Base-by-base conservation (phyloP, 306 rosid species). In the Coriaria nepalensis region DNA sequence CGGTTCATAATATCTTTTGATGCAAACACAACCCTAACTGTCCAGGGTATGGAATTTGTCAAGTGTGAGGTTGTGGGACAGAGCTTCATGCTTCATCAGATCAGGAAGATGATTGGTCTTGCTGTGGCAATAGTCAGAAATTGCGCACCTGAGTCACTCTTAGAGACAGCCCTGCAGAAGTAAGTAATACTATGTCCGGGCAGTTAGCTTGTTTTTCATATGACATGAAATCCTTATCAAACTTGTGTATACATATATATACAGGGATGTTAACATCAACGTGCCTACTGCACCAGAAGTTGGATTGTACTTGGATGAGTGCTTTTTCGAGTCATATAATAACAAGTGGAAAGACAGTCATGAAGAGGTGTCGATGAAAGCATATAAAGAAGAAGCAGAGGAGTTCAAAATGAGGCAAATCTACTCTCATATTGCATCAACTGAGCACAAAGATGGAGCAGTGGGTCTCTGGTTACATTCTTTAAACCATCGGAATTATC, bases 41-140 rank as follows among this genome's bases (percentile, higher is more conserved):
- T 88, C 43, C 80, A 74, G 32, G 97, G 84, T 39, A 74, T 84
- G 51, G 87, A 78, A 20, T 84, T 88, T 56, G 82, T 81, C 5
- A 88, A 81, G 73, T 88, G 97, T 41, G 97, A 76, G 59, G 86
- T 88, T 58, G 80, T 81, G 60, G 97, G 97, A 35, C 93, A 88
- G 73, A 88, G 97, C 74, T 88, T 88, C 84, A 88, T 88, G 95
- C 97, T 84, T 75, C 95, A 88, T 74, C 97, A 88, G 64, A 88
- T 88, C 56, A 73, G 95, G 49, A 81, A 88, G 72, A 70, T 84
- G 95, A 83, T 88, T 5, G 97, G 97, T 68, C 71, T 88, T 55
- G 93, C 93, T 0, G 97, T 81, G 68, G 95, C 95, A 47, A 69
- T 84, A 58, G 79, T 84, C 90, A 70, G 97, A 64, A 77, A 79